These are phyloP conservation scores for Camellia oleifera DNA, from an alignment of 179 eudicot species.

Conservation along the genomic window DNA sequence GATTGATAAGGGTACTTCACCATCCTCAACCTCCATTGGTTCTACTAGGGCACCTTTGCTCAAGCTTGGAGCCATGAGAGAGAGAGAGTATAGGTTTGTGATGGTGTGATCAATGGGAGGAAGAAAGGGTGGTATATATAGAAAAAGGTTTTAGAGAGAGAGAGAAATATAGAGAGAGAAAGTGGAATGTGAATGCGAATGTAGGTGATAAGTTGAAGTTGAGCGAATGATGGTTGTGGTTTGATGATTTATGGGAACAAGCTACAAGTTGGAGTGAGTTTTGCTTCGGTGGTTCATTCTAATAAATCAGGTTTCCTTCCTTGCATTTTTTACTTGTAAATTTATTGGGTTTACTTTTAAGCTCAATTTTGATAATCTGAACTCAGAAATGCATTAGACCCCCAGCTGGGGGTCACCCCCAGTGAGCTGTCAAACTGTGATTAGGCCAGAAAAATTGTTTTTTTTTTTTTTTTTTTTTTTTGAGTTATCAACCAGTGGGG, in stretches of 20 bases:
- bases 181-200: neutral
- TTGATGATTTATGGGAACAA: neutral
- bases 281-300: neutral
- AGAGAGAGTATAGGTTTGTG: neutral
- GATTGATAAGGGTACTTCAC: neutral
- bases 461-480: no score
- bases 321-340: no score
- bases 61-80: conserved; percentile 23
- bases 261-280: neutral
- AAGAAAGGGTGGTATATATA: neutral
- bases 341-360: no score
- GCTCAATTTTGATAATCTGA: no score
- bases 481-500: no score
- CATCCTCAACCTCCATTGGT: neutral
- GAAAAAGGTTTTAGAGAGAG: neutral
- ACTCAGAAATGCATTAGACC: no score
- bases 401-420: no score
- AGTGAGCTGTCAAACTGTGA: no score
- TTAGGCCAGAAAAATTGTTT: no score
- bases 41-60: conserved; percentile 20
- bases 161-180: conserved; percentile 8
- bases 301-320: neutral
- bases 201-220: no score
- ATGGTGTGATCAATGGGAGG: neutral
- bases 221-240: neutral